phyloP scores from a whole-genome alignment of 2,329 filamentous ascomycete species.

The Stachybotrys chartarum region DNA sequence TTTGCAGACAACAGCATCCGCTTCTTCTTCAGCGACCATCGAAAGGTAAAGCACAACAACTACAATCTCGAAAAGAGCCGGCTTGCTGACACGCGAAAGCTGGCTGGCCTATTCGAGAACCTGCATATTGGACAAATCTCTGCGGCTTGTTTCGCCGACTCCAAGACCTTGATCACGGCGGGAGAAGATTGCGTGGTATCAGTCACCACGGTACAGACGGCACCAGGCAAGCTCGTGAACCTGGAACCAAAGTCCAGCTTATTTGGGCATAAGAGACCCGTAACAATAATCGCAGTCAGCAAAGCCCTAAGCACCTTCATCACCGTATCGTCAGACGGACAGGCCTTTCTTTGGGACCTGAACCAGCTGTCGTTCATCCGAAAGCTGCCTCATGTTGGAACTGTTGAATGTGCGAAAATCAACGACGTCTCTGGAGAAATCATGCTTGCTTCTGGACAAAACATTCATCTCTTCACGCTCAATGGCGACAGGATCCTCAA shows the following conservation, averaged over 20 bases:
- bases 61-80: constrained; percentile 2
- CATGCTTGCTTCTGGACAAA: constrained; percentile 69
- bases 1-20: constrained; percentile 89
- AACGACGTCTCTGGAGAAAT: constrained; percentile 91
- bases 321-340: constrained; percentile 74
- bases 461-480: constrained; percentile 73
- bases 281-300: constrained; percentile 76
- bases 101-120: constrained; percentile 86
- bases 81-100: constrained; percentile 27
- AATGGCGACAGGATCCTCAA: constrained; percentile 80
- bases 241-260: constrained; percentile 71
- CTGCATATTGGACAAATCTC: constrained; percentile 88
- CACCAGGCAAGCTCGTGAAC: constrained; percentile 64
- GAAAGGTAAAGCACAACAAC: constrained; percentile 46
- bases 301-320: constrained; percentile 84
- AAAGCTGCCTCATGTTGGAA: constrained; percentile 53
- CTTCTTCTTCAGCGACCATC: constrained; percentile 79
- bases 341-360: constrained; percentile 87
- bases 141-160: constrained; percentile 76
- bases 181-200: constrained; percentile 89
- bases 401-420: constrained; percentile 69
- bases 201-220: constrained; percentile 65
- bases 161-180: constrained; percentile 82
- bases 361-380: constrained; percentile 85
- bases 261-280: constrained; percentile 82